Evolutionary conservation across 2,329 filamentous ascomycete species (phyloP), one percentile per base, ranked within the genome.

Genomic region (Xylaria sp.): DNA sequence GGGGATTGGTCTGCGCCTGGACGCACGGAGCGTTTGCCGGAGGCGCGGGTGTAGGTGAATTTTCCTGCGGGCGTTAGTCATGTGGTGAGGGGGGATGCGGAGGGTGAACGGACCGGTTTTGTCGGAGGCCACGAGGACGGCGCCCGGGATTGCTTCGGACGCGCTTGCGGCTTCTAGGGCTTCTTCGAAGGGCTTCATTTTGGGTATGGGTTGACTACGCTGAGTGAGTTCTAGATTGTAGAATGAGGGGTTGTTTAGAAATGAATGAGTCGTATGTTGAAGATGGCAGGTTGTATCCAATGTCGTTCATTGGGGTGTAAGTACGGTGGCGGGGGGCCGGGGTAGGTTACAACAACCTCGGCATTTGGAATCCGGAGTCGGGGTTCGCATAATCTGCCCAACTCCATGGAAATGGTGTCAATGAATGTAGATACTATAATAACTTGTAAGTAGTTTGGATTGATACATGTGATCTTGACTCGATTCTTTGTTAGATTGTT

Each of bases 11-110:
- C 64, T 5, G 60, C 64, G 39, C 64, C 64, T 7, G 57, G 44
- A 18, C 62, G 64, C 39, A 65, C 62, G 10, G 64, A 67, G 19
- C 64, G 62, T 49, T 66, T 65, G 2, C 64, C 65, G n/a, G 65
- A 67, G 13, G 65, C 64, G 37, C 55, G 57, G 23, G 51, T 59
- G 59, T 67, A 66, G 1, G 57, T 60, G n/a, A 67, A 51, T 1
- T 51, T 59, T 5, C 59, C 64, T 66, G 11, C 35, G 3, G 35
- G 13, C 6, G 10, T 13, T 9, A 3, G 37, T 42, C 8, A 42
- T 39, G 7, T 8, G 8, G 7, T 39, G 37, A 39, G 11, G 7
- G 37, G 37, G 1, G 11, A n/a, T n/a, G n/a, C n/a, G 23, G 23
- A 23, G 23, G 23, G 23, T 2, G 4, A 23, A 23, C 23, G 56